These are phyloP conservation scores for Leishmania amazonensis DNA, from an alignment of 208 protist species.

Conservation along the genomic window DNA sequence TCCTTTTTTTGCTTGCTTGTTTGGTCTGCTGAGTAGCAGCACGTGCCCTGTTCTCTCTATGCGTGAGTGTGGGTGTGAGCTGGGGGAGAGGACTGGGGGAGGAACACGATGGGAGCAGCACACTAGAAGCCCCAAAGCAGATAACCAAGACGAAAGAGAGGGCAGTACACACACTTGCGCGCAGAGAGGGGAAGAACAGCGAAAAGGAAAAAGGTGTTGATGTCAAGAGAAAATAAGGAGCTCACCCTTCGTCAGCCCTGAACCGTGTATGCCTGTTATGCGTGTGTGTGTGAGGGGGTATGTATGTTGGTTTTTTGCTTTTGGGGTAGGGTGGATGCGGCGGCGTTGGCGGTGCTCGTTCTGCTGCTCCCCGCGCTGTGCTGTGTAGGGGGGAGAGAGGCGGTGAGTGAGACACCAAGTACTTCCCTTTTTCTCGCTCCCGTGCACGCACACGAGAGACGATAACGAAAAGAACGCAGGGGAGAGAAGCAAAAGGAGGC, in stretches of 20 bases:
- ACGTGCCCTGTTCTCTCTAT: not conserved
- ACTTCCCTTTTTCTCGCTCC: not conserved
- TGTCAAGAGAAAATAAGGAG: not conserved
- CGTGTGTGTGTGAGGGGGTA: not conserved
- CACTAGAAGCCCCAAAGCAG: not conserved
- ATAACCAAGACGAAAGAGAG: not conserved
- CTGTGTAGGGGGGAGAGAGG: not conserved
- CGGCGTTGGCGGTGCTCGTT: not conserved
- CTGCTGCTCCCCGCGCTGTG: not conserved
- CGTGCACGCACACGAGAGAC: not conserved
- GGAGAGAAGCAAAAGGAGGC: not conserved
- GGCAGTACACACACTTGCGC: not conserved
- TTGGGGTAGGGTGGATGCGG: not conserved
- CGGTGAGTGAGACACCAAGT: not conserved
- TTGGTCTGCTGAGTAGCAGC: not conserved
- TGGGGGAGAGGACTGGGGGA: not conserved
- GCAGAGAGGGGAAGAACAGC: not conserved
- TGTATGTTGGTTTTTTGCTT: not conserved
- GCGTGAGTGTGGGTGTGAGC: slow-evolving; percentile 1
- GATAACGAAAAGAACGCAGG: not conserved
- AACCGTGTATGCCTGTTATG: not conserved
- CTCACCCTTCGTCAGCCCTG: not conserved
- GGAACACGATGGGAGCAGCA: not conserved
- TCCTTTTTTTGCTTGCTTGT: not conserved
- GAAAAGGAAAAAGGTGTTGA: not conserved